Conservation (phyloP, 192 early-diverging fungal species). For the Backusella tuberculispora region DNA sequence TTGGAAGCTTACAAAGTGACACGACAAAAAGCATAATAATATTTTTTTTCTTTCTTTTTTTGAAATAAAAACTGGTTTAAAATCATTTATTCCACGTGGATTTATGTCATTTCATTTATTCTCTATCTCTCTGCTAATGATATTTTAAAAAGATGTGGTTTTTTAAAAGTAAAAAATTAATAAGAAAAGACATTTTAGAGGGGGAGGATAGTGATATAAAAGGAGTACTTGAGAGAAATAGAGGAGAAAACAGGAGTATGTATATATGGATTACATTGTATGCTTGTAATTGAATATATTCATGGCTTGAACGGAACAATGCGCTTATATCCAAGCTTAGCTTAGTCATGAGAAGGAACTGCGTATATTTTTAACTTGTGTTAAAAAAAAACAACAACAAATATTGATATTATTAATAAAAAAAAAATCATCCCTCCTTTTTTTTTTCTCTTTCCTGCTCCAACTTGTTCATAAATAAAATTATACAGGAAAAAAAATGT, state of each 20-base stretch:
- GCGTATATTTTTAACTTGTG: background rate
- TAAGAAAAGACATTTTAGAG: background rate
- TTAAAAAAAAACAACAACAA: background rate
- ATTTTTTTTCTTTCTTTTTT: too few species aligned
- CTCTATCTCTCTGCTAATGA: background rate
- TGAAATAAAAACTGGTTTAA: slow-evolving; percentile 4
- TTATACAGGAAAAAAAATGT: background rate
- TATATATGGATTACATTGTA: background rate
- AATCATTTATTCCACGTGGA: background rate
- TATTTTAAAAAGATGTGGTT: background rate
- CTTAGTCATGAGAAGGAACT: background rate
- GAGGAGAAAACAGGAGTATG: background rate
- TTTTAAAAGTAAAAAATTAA: background rate
- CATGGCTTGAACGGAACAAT: background rate
- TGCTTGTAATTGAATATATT: too few species aligned
- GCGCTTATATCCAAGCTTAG: background rate
- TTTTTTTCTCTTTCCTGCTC: background rate
- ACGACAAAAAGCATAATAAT: background rate
- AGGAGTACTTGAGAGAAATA: background rate
- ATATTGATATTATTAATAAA: background rate
- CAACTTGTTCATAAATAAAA: background rate
- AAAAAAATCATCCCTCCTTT: background rate
- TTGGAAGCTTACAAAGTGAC: slow-evolving; percentile 6
- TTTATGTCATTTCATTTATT: background rate
- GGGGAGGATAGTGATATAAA: background rate